These are phyloP conservation scores for Aspergillus ochraceoroseus DNA, from an alignment of 2,329 filamentous ascomycete genomes.

Conservation along the genomic window DNA sequence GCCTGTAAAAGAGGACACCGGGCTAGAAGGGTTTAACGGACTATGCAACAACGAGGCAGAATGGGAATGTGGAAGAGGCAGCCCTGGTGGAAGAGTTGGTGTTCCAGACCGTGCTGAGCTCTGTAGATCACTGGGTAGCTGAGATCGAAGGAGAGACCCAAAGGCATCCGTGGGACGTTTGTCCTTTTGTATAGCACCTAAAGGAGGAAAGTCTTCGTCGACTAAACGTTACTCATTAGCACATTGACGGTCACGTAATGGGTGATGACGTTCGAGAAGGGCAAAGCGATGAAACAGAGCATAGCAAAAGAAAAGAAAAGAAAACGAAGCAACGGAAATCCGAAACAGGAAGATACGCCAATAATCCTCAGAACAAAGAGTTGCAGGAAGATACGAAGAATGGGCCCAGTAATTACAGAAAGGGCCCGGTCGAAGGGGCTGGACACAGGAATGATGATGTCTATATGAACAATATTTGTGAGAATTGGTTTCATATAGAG, in stretches of 20 bases:
- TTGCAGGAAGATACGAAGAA: constrained; percentile 28
- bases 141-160: constrained; percentile 36
- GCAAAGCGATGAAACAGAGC: constrained; percentile 12
- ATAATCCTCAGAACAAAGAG: constrained; percentile 21
- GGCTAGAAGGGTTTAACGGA: constrained; percentile 29
- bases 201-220: constrained; percentile 47
- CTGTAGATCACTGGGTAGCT: constrained; percentile 31
- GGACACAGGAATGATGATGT: constrained; percentile 31
- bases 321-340: constrained; percentile 19
- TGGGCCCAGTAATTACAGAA: constrained; percentile 36
- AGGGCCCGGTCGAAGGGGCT: constrained; percentile 21
- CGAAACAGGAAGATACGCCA: constrained; percentile 18
- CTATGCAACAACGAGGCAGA: constrained; percentile 34
- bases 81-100: constrained; percentile 39
- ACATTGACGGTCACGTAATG: constrained; percentile 11
- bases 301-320: constrained; percentile 16
- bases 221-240: constrained; percentile 37
- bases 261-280: constrained; percentile 9
- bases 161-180: constrained; percentile 33
- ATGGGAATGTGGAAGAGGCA: constrained; percentile 42
- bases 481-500: constrained; percentile 45
- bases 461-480: constrained; percentile 44
- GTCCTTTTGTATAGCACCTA: constrained; percentile 39
- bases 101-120: constrained; percentile 35
- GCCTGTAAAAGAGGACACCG: constrained; percentile 27